phyloP scores from a whole-genome alignment of 2,329 filamentous ascomycete species.

The Zarea fungicola region DNA sequence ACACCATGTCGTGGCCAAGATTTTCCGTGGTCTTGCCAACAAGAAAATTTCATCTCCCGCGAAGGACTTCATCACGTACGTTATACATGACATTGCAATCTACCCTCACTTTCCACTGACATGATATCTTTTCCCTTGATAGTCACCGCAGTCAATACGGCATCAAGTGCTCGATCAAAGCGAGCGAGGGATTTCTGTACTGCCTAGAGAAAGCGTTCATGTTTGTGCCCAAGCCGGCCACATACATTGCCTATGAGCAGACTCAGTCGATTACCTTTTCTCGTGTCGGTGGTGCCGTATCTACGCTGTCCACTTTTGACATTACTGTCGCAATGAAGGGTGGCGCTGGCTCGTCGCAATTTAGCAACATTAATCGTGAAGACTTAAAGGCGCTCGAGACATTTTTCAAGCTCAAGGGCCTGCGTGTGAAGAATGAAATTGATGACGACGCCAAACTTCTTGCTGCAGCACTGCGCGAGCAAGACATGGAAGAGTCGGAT shows the following conservation, averaged over 20 bases:
- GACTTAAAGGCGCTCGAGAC: slow-evolving; percentile 94
- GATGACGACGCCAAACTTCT: slow-evolving; percentile 82
- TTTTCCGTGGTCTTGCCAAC: slow-evolving; percentile 88
- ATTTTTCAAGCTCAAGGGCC: slow-evolving; percentile 93
- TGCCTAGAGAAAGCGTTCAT: slow-evolving; percentile 97
- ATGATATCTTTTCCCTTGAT: slow-evolving; percentile 23
- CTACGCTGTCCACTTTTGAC: slow-evolving; percentile 92
- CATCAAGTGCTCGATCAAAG: slow-evolving; percentile 99
- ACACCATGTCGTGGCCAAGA: slow-evolving; percentile 87
- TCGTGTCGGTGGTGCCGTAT: slow-evolving; percentile 88
- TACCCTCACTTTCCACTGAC: neutral
- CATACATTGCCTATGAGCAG: slow-evolving; percentile 94
- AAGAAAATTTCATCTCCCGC: slow-evolving; percentile 94
- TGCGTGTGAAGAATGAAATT: slow-evolving; percentile 98
- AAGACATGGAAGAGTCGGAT: slow-evolving; percentile 78
- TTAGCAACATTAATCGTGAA: slow-evolving; percentile 98
- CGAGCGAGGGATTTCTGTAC: slow-evolving; percentile 95
- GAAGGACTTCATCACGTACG: slow-evolving; percentile 80
- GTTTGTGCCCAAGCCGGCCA: slow-evolving; percentile 97
- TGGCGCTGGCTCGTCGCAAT: slow-evolving; percentile 83
- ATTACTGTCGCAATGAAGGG: slow-evolving; percentile 89
- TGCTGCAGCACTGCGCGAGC: slow-evolving; percentile 75
- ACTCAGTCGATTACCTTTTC: slow-evolving; percentile 90
- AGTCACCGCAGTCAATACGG: slow-evolving; percentile 88
- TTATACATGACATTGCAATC: slow-evolving; percentile 14